Conservation (phyloP, 2,329 filamentous ascomycete species). For the Trichoderma atrobrunneum region DNA sequence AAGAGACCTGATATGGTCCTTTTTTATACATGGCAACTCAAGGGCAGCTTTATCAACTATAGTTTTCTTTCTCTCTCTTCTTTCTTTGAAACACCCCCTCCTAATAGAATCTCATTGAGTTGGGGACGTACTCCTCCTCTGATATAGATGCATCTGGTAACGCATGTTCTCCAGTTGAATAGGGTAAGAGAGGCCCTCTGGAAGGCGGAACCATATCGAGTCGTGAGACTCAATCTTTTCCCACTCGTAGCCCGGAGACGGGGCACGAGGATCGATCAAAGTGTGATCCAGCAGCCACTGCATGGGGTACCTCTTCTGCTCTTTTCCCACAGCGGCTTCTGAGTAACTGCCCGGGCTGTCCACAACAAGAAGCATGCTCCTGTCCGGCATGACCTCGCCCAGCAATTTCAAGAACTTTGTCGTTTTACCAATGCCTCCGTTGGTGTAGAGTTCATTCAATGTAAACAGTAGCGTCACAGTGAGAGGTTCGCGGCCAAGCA, state of each 20-base stretch:
- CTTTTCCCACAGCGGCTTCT: conserved; percentile 66
- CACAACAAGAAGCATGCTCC: conserved; percentile 75
- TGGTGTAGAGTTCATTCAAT: conserved; percentile 88
- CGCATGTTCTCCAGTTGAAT: conserved; percentile 92
- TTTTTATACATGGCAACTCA: background rate
- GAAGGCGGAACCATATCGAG: conserved; percentile 79
- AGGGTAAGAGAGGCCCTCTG: conserved; percentile 67
- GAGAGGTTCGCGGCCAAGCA: conserved; percentile 38
- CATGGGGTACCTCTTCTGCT: conserved; percentile 77
- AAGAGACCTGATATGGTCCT: background rate
- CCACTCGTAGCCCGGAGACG: conserved; percentile 52
- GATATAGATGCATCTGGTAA: conserved; percentile 86
- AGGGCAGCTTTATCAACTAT: conserved; percentile 1
- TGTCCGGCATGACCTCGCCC: conserved; percentile 54
- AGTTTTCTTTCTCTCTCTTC: background rate
- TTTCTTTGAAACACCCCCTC: background rate
- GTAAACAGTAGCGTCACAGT: conserved; percentile 89
- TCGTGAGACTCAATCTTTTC: conserved; percentile 72
- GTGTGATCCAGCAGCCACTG: conserved; percentile 87
- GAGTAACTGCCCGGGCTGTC: conserved; percentile 95
- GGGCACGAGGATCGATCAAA: conserved; percentile 50
- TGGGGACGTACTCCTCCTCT: conserved; percentile 25
- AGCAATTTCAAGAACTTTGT: conserved; percentile 72
- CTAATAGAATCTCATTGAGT: background rate
- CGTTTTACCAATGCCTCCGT: conserved; percentile 67